A percentile compares a stretch with the other conserved stretches of the same genome.
phyloP scores from a whole-genome alignment of 331 rosid genomes.

The Acacia concinna region DNA sequence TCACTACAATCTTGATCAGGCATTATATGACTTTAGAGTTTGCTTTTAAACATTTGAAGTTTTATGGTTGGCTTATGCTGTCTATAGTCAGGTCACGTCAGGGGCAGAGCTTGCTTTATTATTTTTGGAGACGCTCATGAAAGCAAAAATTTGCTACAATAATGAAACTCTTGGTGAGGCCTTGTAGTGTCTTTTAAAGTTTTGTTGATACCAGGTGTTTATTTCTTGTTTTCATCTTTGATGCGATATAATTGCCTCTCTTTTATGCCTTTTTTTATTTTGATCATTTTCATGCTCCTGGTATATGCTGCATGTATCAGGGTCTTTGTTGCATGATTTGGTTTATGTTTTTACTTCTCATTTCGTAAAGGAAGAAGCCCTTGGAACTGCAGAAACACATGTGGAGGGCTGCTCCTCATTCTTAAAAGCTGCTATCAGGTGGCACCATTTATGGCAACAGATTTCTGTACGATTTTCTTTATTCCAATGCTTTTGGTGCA shows the following conservation, averaged over 20 bases:
- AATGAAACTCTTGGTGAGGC: conserved; percentile 72
- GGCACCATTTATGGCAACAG: too few relatives aligned
- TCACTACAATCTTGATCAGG: not conserved
- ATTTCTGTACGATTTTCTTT: too few relatives aligned
- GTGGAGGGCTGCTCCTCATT: conserved; percentile 90
- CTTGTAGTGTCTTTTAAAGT: conserved; percentile 29
- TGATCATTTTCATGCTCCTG: conserved; percentile 15
- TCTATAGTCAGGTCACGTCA: conserved; percentile 70
- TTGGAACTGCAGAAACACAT: conserved; percentile 79
- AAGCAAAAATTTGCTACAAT: conserved; percentile 69
- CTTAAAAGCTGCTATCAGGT: conserved; percentile 88
- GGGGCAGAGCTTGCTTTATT: conserved; percentile 92
- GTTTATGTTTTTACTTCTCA: conserved; percentile 20
- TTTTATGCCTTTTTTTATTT: conserved; percentile 24
- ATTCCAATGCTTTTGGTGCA: too few relatives aligned
- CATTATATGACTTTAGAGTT: not conserved
- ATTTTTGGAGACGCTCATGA: conserved; percentile 80
- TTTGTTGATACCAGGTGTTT: conserved; percentile 9
- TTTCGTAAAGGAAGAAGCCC: conserved; percentile 44
- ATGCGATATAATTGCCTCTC: conserved; percentile 9
- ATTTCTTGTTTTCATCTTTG: conserved; percentile 5
- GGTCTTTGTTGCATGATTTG: conserved; percentile 18
- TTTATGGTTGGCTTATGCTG: conserved; percentile 9
- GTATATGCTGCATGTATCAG: conserved; percentile 4
- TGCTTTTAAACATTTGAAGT: conserved; percentile 23